Evolutionary conservation across 441 rosid species (phyloP).

Genomic region (Adansonia grandidieri): DNA sequence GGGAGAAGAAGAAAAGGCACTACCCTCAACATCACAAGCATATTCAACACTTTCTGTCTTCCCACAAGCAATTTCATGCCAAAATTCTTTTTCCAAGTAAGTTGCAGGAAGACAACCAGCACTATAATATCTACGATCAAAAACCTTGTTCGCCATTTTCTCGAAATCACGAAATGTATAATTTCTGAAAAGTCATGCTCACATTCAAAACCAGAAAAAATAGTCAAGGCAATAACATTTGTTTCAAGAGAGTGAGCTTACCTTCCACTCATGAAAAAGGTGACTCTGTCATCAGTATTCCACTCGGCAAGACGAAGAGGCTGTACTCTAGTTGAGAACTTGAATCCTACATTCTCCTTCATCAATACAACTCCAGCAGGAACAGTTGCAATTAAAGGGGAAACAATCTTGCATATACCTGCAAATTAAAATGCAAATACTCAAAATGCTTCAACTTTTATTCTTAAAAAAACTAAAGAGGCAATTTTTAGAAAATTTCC

Average conservation of each 20-base stretch:
- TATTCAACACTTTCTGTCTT: slow-evolving; percentile 97
- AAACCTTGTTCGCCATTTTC: slow-evolving; percentile 98
- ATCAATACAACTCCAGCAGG: slow-evolving; percentile 94
- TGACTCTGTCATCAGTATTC: slow-evolving; percentile 90
- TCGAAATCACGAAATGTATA: slow-evolving; percentile 95
- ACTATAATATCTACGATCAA: slow-evolving; percentile 94
- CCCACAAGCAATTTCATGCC: slow-evolving; percentile 96
- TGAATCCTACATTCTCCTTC: slow-evolving; percentile 89
- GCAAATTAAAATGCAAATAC: slow-evolving; percentile 14
- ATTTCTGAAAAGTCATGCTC: slow-evolving; percentile 64
- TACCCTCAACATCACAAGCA: slow-evolving; percentile 99
- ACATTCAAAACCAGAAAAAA: slow-evolving; percentile 36
- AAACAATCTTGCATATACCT: slow-evolving; percentile 97
- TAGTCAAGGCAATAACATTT: slow-evolving; percentile 12
- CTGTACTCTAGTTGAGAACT: slow-evolving; percentile 96
- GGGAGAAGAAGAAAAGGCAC: slow-evolving; percentile 93
- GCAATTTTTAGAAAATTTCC: neutral
- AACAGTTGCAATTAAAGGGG: slow-evolving; percentile 82
- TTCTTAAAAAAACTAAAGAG: neutral
- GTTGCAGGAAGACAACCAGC: slow-evolving; percentile 85
- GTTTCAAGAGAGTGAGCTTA: slow-evolving; percentile 38
- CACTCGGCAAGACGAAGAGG: slow-evolving; percentile 99
- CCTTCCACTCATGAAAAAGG: slow-evolving; percentile 99
- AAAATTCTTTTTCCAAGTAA: slow-evolving; percentile 98
- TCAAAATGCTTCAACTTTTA: slow-evolving; percentile 4